Conservation (phyloP, 352 stramenopile genomes). For the Thraustotheca clavata region DNA sequence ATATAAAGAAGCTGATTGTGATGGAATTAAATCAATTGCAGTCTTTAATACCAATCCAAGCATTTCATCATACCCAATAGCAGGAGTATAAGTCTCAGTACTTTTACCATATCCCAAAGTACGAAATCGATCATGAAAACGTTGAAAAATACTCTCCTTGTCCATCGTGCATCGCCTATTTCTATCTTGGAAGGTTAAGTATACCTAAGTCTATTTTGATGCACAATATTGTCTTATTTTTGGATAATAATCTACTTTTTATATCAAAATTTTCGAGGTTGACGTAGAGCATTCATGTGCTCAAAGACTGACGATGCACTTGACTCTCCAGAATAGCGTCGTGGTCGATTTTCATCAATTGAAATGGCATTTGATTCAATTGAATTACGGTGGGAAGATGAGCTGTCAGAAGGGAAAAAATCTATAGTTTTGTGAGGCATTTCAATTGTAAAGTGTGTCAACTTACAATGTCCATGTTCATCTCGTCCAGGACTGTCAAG, state of each 20-base stretch:
- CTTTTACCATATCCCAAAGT: neutral
- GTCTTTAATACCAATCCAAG: neutral
- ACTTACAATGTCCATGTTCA: conserved; percentile 1
- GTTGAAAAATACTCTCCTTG: neutral
- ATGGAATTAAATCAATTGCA: neutral
- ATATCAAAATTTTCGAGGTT: too few relatives aligned
- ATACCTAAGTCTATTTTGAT: too few relatives aligned
- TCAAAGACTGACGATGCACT: neutral
- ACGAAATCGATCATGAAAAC: neutral
- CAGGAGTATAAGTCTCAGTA: neutral
- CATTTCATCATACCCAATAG: neutral
- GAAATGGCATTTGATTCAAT: neutral
- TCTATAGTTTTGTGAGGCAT: neutral
- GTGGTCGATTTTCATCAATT: neutral
- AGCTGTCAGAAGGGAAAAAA: neutral
- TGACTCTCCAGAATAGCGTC: neutral
- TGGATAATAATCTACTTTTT: too few relatives aligned
- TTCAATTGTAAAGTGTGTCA: neutral
- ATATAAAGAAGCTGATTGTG: neutral
- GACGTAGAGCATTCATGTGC: neutral
- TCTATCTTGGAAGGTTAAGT: too few relatives aligned
- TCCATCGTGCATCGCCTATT: neutral
- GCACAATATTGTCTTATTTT: too few relatives aligned
- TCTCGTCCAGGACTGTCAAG: neutral
- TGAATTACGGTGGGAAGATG: neutral